Evolutionary conservation across 179 eudicot species (phyloP), one percentile per base, ranked within the genome.

Genomic region (Kewa caespitosa): DNA sequence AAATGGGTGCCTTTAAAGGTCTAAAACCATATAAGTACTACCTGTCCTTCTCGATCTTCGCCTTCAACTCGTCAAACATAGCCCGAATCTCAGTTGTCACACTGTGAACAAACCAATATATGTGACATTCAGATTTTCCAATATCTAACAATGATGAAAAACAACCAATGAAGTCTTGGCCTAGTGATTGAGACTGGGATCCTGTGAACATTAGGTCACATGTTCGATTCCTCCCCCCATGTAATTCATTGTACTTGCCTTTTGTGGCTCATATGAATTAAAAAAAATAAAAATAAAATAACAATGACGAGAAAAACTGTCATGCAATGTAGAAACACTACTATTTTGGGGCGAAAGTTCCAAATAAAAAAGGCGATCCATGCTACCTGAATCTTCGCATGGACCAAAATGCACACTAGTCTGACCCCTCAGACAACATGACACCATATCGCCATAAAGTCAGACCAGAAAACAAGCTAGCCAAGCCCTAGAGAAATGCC

Each of bases 21-120:
- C n/a, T n/a, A 9, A 54, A 54, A 8, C 6, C 60, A 23, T 54
- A 6, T 32, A 57, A 59, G 3, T 38, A 70, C 75, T 85, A 93
- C 99, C 98, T 89, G 76, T 93, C 98, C 78, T 91, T 91, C 74
- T 90, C 97, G 60, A 91, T 80, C 78, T 91, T 91, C 20, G 82
- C 42, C 85, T 85, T 91, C 83, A 89, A 54, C 75, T 90, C 97
- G 70, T 88, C 97, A 27, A 89, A 79, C 84, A 83, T 86, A 41
- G 90, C 79, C 74, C 84, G 84, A 80, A 90, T 79, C 77, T 88
- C 97, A 33, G 89, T 78, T 70, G 94, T 80, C 54, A 90, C 89
- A 71, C 97, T 91, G 85, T 37, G 36, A 72, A 33, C 32, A 78
- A 70, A 23, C 55, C 54, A 59, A 50, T 10, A n/a, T 4, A 2